phyloP scores from a whole-genome alignment of 2,329 filamentous ascomycete genomes.

The Sclerotinia nivalis region DNA sequence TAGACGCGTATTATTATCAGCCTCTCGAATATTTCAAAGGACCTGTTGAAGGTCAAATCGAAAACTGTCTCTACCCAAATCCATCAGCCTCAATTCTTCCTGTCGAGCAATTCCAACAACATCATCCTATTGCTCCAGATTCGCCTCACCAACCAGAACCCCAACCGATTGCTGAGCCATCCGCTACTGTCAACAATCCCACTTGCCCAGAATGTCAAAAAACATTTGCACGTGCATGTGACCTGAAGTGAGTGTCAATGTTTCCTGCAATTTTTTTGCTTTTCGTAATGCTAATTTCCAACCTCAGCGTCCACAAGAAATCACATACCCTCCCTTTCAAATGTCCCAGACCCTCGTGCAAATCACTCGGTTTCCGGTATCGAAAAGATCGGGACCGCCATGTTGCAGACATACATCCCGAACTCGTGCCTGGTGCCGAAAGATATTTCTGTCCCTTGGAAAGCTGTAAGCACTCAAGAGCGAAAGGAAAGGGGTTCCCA shows the following conservation, averaged over 20 bases:
- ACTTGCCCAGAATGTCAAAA: slow-evolving; percentile 2
- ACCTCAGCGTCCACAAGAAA: slow-evolving; percentile 11
- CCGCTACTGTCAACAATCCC: background rate
- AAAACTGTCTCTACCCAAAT: background rate
- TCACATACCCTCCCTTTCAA: slow-evolving; percentile 7
- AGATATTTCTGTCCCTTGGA: slow-evolving; percentile 1
- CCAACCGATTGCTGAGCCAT: background rate
- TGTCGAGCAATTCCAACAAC: background rate
- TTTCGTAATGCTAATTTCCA: background rate
- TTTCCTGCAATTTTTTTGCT: background rate
- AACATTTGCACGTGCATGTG: background rate
- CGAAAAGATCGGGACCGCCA: background rate
- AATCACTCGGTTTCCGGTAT: background rate
- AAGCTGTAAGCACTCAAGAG: slow-evolving; percentile 13
- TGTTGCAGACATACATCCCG: background rate
- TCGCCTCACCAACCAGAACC: background rate
- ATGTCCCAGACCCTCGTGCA: background rate
- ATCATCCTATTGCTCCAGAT: background rate
- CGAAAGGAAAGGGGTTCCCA: background rate
- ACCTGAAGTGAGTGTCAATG: slow-evolving; percentile 14
- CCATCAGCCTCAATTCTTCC: background rate
- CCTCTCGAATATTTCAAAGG: background rate
- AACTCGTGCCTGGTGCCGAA: background rate
- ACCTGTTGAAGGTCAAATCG: background rate
- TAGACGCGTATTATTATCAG: background rate